phyloP scores from a whole-genome alignment of 371 early-diverging fungal genomes.

The Batkoa obscura region DNA sequence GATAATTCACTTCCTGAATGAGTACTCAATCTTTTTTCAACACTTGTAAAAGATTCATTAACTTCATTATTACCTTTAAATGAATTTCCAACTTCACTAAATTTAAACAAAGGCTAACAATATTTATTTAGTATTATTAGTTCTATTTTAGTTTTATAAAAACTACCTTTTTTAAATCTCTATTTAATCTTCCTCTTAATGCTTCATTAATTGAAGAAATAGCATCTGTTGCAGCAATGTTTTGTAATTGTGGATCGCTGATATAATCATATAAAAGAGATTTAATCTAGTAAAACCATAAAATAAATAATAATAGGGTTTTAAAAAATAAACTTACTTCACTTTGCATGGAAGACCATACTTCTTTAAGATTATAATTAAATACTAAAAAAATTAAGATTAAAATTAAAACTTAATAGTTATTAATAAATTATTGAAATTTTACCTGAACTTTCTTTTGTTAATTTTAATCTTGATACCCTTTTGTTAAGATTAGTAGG shows the following conservation, averaged over 20 bases:
- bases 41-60: too few species aligned
- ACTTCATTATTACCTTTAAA: too few species aligned
- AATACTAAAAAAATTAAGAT: neutral
- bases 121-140: too few species aligned
- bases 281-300: constrained; percentile 22
- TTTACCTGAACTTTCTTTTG: constrained; percentile 1
- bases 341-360: constrained; percentile 43
- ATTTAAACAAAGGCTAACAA: too few species aligned
- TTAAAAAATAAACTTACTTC: constrained; percentile 21
- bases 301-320: neutral
- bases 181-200: constrained; percentile 14
- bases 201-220: constrained; percentile 25
- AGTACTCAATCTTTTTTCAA: too few species aligned
- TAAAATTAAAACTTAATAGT: too few species aligned
- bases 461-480: constrained; percentile 2
- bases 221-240: constrained; percentile 12
- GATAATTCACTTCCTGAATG: too few species aligned
- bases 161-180: constrained; percentile 5
- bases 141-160: too few species aligned
- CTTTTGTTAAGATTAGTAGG: constrained; percentile 2
- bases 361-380: constrained; percentile 30
- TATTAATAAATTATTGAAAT: neutral
- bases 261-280: constrained; percentile 50
- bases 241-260: constrained; percentile 25
- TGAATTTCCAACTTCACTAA: too few species aligned